phyloP scores from a whole-genome alignment of 2,329 filamentous ascomycete species.

The Diaporthe sp. region DNA sequence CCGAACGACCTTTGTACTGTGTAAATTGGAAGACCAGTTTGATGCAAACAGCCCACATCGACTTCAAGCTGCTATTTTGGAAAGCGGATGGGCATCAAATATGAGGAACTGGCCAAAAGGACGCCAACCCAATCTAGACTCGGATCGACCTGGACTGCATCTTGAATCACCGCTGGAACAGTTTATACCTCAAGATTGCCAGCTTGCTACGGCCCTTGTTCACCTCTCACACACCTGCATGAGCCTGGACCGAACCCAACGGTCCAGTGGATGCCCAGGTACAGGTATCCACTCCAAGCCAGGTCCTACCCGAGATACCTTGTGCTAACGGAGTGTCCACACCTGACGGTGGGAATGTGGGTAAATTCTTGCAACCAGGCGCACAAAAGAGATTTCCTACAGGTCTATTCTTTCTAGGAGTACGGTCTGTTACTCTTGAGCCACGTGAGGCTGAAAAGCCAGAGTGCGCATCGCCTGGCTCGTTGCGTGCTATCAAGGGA shows the following conservation, averaged over 20 bases:
- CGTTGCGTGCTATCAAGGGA: neutral
- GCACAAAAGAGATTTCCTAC: neutral
- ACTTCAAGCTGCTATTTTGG: neutral
- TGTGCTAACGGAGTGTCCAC: conserved; percentile 4
- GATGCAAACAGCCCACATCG: neutral
- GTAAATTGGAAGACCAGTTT: neutral
- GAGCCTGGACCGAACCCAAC: conserved; percentile 3
- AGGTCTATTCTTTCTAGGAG: too few species aligned
- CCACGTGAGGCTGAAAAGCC: neutral
- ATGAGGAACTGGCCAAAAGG: neutral
- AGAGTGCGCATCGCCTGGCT: neutral
- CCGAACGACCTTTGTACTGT: neutral
- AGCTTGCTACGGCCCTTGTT: conserved; percentile 8
- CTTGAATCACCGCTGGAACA: conserved; percentile 26
- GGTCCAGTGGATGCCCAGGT: conserved; percentile 1
- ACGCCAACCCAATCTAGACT: conserved; percentile 16
- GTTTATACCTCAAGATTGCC: conserved; percentile 21
- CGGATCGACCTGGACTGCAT: conserved; percentile 10
- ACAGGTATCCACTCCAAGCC: neutral
- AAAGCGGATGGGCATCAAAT: conserved; percentile 11
- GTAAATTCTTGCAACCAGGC: neutral
- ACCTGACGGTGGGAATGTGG: neutral
- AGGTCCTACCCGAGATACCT: conserved; percentile 1
- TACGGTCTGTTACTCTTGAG: neutral
- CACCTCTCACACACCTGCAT: conserved; percentile 13